Conservation (phyloP, 1,284 basidiomycete genomes). For the Mycena sp. region DNA sequence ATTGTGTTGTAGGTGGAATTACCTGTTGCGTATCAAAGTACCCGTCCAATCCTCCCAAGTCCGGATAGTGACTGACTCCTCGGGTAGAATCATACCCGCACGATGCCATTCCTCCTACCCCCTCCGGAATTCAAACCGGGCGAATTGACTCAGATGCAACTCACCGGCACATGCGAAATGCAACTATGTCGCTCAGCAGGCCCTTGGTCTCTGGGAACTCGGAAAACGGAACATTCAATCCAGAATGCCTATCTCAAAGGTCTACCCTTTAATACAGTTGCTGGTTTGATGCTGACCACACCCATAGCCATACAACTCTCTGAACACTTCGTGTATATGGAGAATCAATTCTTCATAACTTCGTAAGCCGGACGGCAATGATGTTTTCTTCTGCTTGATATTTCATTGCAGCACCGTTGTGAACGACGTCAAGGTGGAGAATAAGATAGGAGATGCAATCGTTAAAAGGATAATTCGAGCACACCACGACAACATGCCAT, state of each 20-base stretch:
- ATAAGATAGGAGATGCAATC: constrained; percentile 94
- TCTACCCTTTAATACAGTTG: constrained; percentile 36
- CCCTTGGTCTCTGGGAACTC: constrained; percentile 96
- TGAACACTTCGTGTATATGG: constrained; percentile 94
- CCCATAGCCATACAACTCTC: constrained; percentile 89
- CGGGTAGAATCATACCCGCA: constrained; percentile 83
- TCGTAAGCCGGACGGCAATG: constrained; percentile 61
- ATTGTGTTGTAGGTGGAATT: constrained; percentile 77
- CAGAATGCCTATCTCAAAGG: constrained; percentile 95
- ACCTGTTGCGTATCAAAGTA: constrained; percentile 90
- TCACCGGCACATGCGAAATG: constrained; percentile 96
- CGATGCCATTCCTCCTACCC: constrained; percentile 95
- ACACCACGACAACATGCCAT: constrained; percentile 81
- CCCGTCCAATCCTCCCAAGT: neutral
- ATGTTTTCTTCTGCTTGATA: constrained; percentile 8
- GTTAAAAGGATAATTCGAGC: constrained; percentile 93
- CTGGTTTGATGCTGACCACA: neutral
- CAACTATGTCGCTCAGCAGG: constrained; percentile 97
- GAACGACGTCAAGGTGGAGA: constrained; percentile 90
- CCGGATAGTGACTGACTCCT: neutral
- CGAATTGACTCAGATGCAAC: constrained; percentile 83
- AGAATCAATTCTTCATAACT: constrained; percentile 99
- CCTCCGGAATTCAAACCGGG: constrained; percentile 91
- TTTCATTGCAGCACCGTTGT: constrained; percentile 73
- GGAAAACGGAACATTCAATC: constrained; percentile 91